Conservation (phyloP, 495 filamentous ascomycete genomes). For the Penicilliopsis zonata region DNA sequence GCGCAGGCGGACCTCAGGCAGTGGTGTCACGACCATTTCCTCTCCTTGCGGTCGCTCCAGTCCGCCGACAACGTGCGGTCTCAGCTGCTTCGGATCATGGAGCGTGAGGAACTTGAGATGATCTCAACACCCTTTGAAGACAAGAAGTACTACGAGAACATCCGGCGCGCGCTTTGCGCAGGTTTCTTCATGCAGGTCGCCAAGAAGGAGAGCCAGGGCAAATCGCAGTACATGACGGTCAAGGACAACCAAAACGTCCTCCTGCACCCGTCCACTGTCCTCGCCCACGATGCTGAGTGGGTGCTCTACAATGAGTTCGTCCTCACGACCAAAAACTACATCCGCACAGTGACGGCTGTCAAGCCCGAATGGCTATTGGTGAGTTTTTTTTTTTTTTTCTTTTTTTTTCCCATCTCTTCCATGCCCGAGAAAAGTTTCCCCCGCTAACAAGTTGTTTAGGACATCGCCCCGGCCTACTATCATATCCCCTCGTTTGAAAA, state of each 20-base stretch:
- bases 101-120: conserved; percentile 72
- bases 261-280: conserved; percentile 81
- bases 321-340: conserved; percentile 91
- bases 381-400: conserved; percentile 23
- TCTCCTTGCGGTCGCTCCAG: conserved; percentile 78
- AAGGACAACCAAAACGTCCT: conserved; percentile 90
- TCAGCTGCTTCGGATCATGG: conserved; percentile 94
- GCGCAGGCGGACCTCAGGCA: conserved; percentile 64
- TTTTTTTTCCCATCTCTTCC: background rate
- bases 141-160: conserved; percentile 97
- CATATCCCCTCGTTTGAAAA: conserved; percentile 74
- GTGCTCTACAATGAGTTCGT: conserved; percentile 98
- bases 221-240: conserved; percentile 76
- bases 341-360: conserved; percentile 46
- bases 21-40: conserved; percentile 97
- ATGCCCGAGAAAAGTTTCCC: background rate
- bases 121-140: conserved; percentile 82
- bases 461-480: conserved; percentile 89
- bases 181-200: conserved; percentile 99
- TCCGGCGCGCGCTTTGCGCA: conserved; percentile 81
- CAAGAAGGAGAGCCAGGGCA: conserved; percentile 66
- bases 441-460: conserved; percentile 34
- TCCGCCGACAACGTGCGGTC: conserved; percentile 87
- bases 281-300: conserved; percentile 84
- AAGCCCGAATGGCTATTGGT: conserved; percentile 77